Evolutionary conservation across 108 stramenopile species (phyloP).

Genomic region (Mayamaea pseudoterrestris): DNA sequence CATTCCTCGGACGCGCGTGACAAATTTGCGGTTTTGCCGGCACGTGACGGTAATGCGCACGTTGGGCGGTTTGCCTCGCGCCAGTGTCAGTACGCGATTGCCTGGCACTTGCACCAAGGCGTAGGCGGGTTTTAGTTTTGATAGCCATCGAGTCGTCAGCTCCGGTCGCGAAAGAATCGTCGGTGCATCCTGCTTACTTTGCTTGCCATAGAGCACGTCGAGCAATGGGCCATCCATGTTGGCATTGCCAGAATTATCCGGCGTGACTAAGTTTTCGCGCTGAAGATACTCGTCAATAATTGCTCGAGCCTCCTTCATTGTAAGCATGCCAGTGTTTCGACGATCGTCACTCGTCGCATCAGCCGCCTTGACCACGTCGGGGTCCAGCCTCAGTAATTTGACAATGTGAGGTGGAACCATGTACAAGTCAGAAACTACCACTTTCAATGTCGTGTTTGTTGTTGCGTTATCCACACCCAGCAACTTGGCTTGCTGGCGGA

Average conservation of each 20-base stretch:
- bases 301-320: constrained; percentile 47
- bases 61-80: constrained; percentile 40
- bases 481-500: constrained; percentile 3
- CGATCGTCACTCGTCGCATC: constrained; percentile 69
- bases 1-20: constrained; percentile 54
- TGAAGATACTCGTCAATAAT: constrained; percentile 52
- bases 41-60: constrained; percentile 56
- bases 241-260: constrained; percentile 15
- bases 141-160: constrained; percentile 27
- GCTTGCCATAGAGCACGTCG: constrained; percentile 54
- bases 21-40: constrained; percentile 56
- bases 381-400: constrained; percentile 29
- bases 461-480: constrained; percentile 12
- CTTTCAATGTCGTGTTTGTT: constrained; percentile 15
- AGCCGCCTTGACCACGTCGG: constrained; percentile 50
- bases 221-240: constrained; percentile 62
- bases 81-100: constrained; percentile 33
- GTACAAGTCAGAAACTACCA: constrained; percentile 52
- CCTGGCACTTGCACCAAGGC: constrained; percentile 76
- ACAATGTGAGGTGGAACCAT: constrained; percentile 44
- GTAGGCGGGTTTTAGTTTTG: constrained; percentile 43
- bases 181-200: constrained; percentile 30
- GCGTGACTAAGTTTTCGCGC: constrained; percentile 33
- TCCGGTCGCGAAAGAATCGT: constrained; percentile 46
- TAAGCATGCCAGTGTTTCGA: constrained; percentile 63